Evolutionary conservation across 1,284 basidiomycete species (phyloP).

Genomic region (Ganoderma lingzhi): DNA sequence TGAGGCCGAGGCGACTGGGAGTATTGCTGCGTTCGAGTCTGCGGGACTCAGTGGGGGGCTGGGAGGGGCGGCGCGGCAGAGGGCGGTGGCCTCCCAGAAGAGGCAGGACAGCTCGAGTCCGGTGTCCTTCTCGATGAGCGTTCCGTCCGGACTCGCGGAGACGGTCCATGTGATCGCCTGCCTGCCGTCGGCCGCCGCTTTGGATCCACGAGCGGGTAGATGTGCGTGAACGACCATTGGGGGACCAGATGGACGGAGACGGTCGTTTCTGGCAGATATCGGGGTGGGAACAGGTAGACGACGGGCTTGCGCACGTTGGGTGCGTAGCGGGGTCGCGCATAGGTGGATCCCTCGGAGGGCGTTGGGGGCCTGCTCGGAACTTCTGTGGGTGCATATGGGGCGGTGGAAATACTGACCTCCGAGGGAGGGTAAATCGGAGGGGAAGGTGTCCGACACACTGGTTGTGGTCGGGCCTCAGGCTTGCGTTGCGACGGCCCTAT

Average conservation of each 20-base stretch:
- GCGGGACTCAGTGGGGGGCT: slow-evolving; percentile 7
- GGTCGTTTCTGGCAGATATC: background rate
- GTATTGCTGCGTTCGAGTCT: too few species aligned
- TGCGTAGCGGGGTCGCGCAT: too few species aligned
- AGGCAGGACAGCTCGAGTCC: slow-evolving; percentile 24
- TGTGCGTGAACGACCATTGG: slow-evolving; percentile 21
- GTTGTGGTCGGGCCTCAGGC: background rate
- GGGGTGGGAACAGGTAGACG: slow-evolving; percentile 15
- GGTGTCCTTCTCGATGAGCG: slow-evolving; percentile 7
- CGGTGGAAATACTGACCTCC: background rate
- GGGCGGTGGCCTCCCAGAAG: slow-evolving; percentile 44
- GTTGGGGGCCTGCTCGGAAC: background rate
- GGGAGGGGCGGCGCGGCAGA: background rate
- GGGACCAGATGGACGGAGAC: slow-evolving; percentile 14
- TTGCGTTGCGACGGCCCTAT: background rate
- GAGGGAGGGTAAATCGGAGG: background rate
- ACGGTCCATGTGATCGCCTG: slow-evolving; percentile 35
- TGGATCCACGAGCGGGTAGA: slow-evolving; percentile 13
- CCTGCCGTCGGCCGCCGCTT: background rate
- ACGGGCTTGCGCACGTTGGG: slow-evolving; percentile 7
- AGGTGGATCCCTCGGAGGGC: background rate
- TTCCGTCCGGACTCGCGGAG: slow-evolving; percentile 11
- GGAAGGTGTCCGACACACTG: background rate
- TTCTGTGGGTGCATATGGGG: background rate
- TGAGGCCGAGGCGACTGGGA: too few species aligned